Conservation (phyloP, 768 basidiomycete genomes). For the Lactarius evosmus region DNA sequence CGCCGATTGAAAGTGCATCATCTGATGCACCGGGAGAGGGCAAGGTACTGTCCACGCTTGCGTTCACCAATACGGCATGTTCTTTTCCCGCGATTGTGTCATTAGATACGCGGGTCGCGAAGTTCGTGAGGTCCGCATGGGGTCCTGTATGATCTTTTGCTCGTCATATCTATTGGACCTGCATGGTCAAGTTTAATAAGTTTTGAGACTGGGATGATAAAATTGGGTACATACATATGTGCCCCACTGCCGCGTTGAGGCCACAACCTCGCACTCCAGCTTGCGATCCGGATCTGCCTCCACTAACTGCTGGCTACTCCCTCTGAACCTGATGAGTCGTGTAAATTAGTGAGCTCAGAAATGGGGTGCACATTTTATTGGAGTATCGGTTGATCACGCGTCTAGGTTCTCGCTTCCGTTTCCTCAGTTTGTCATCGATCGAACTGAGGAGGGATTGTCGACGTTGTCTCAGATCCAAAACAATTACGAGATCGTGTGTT, state of each 20-base stretch:
- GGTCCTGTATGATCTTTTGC: slow-evolving; percentile 74
- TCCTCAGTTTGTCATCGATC: no score
- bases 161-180: slow-evolving; percentile 97
- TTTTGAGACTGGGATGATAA: slow-evolving; percentile 2
- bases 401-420: no score
- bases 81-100: slow-evolving; percentile 68
- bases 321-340: slow-evolving; percentile 59
- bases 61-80: slow-evolving; percentile 82
- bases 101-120: slow-evolving; percentile 81
- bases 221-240: slow-evolving; percentile 59
- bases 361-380: slow-evolving; percentile 79
- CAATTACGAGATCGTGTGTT: slow-evolving; percentile 89
- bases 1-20: slow-evolving; percentile 79
- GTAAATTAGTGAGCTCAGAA: slow-evolving; percentile 75
- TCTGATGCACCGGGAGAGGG: slow-evolving; percentile 89
- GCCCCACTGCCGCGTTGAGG: slow-evolving; percentile 83
- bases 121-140: slow-evolving; percentile 84
- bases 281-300: slow-evolving; percentile 41
- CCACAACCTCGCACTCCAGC: slow-evolving; percentile 88
- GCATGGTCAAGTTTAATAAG: background rate
- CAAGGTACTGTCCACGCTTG: slow-evolving; percentile 87
- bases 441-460: background rate
- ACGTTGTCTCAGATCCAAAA: no score
- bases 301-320: slow-evolving; percentile 55
- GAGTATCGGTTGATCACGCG: no score